phyloP scores from a whole-genome alignment of 2,329 filamentous ascomycete species.

The Paraphoma sp. region DNA sequence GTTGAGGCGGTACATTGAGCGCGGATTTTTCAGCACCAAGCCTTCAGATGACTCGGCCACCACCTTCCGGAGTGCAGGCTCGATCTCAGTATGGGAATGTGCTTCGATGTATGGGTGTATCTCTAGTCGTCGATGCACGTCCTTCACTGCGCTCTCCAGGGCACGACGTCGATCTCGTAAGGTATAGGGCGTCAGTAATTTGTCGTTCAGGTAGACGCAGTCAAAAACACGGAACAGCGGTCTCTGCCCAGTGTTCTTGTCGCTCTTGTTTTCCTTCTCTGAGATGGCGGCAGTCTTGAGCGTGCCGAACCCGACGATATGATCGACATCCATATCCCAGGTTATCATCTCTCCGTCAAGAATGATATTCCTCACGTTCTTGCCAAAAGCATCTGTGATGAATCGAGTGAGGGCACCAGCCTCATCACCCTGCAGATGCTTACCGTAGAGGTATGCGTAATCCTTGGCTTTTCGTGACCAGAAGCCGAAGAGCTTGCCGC shows the following conservation, averaged over 20 bases:
- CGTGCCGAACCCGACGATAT: conserved; percentile 87
- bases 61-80: conserved; percentile 79
- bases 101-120: conserved; percentile 76
- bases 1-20: conserved; percentile 84
- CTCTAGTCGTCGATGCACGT: conserved; percentile 79
- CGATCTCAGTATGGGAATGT: conserved; percentile 73
- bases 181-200: conserved; percentile 79
- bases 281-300: conserved; percentile 88
- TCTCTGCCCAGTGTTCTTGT: conserved; percentile 64
- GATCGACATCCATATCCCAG: conserved; percentile 87
- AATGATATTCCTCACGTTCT: conserved; percentile 83
- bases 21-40: conserved; percentile 90
- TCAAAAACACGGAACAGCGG: conserved; percentile 90
- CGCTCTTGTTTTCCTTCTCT: conserved; percentile 75
- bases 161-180: conserved; percentile 80
- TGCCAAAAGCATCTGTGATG: conserved; percentile 76
- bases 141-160: conserved; percentile 72
- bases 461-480: conserved; percentile 98
- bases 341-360: conserved; percentile 99
- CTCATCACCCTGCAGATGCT: conserved; percentile 71
- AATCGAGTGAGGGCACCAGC: conserved; percentile 81
- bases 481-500: conserved; percentile 79
- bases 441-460: conserved; percentile 92
- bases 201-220: conserved; percentile 85
- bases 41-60: conserved; percentile 89